Conservation (phyloP, 1,284 basidiomycete genomes). For the Malassezia globosa region DNA sequence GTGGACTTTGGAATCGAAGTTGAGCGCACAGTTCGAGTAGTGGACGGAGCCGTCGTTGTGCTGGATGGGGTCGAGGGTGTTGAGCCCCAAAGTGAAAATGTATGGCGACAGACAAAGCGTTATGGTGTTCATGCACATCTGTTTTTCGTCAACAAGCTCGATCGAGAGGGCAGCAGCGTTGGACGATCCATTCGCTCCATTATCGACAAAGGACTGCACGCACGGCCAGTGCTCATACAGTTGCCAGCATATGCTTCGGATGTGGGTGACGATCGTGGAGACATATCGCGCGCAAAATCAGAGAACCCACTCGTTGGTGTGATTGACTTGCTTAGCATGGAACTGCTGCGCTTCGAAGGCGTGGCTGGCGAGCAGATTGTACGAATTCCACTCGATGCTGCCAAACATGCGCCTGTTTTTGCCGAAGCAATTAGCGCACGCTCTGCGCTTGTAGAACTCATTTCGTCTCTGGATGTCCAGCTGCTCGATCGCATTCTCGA, state of each 20-base stretch:
- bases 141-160: constrained; percentile 76
- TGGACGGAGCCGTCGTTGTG: constrained; percentile 75
- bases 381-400: constrained; percentile 11
- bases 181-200: constrained; percentile 60
- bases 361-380: constrained; percentile 30
- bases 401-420: constrained; percentile 50
- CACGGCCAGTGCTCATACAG: constrained; percentile 60
- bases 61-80: constrained; percentile 84
- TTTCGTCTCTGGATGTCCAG: constrained; percentile 67
- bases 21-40: constrained; percentile 75
- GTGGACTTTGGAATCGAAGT: constrained; percentile 92
- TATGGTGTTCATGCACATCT: constrained; percentile 63
- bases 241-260: constrained; percentile 60
- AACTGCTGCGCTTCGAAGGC: constrained; percentile 25
- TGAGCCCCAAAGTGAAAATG: constrained; percentile 75
- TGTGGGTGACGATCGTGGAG: constrained; percentile 56
- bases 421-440: constrained; percentile 60
- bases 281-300: constrained; percentile 55
- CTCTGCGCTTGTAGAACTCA: constrained; percentile 60
- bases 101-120: constrained; percentile 74
- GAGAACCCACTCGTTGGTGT: constrained; percentile 60
- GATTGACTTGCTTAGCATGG: constrained; percentile 33
- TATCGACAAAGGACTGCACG: constrained; percentile 59
- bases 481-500: constrained; percentile 60
- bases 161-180: constrained; percentile 70